Evolutionary conservation across 2,329 filamentous ascomycete genomes (phyloP), one percentile per base, ranked within the genome.

Genomic region (Arthrinium puccinioides): DNA sequence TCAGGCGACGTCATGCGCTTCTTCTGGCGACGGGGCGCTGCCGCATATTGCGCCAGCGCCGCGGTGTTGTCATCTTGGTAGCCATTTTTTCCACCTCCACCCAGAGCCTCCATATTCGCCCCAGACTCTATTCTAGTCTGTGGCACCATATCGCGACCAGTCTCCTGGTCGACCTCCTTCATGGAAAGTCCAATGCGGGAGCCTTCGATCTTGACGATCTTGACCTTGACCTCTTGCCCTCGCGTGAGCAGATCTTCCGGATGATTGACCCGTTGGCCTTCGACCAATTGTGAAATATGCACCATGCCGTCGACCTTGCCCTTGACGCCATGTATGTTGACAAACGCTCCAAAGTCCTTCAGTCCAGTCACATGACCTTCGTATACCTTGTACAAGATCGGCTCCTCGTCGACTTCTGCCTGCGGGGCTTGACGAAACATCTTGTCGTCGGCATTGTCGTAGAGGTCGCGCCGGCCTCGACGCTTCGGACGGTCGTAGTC

Each of bases 1-100:
- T 98, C 92, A 1, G 92, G 92, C 11, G 90, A 96, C 0, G 90
- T 97, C 82, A 97, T 82, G 36, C 92, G 76, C 67, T 98, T 98
- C 58, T 86, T 87, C 38, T 82, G 82, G 31, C 71, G 74, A 47
- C 71, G 66, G 1, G 69, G 71, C 7, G 68, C 62, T 36, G 72
- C 64, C 21, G 70, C 70, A 26, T 76, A 71, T 28, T 67, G 70
- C 50, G 85, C 79, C 41, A 87, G 76, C 11, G 83, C 72, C 3
- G 79, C 75, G 1, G 82, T 72, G 32, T 62, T 62, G 24, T 67
- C 59, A 27, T 60, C 66, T 44, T 52, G 55, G 46, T 35, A 57
- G 13, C 76, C 72, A 41, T 81, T 74, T 36, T 73, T 70, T 9
- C 63, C 65, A 16, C 70, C 63, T 5, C 82, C 82, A 39, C 89